Base-by-base conservation (phyloP, 208 protist genomes). In the Strigomonas oncopelti region DNA sequence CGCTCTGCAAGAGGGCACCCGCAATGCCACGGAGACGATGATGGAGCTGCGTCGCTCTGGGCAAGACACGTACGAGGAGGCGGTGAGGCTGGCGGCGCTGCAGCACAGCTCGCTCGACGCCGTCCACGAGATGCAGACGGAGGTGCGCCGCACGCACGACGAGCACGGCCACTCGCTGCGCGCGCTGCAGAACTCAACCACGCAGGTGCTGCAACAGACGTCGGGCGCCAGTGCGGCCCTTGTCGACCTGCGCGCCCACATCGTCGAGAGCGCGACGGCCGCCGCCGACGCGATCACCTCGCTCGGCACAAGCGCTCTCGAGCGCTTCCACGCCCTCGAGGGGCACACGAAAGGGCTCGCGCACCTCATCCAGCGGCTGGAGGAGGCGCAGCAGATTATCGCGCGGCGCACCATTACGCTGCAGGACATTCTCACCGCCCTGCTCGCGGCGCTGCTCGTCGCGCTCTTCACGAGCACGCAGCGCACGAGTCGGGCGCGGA, bases 401-500 rank as follows among this genome's bases (percentile, higher is more conserved):
- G 55, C 77, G 0, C 72, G 71, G 8, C 76, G 71, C 31, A 71
- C 74, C 5, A 60, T 79, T 34, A 67, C 77, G 18, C 14, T 77
- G 24, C 48, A 75, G 31, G 77, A 78, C 4, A 32, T 78, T 27
- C 54, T 68, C 5, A 62, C 62, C 2, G 64, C 22, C 25, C 64
- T 71, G 18, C 11, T 63, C 34, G 64, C 78, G 9, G 51, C 77
- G n/a, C 24, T 53, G 0, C 46, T 61, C 0, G 62, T 85, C n/a
- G 22, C 84, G 16, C 29, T 86, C 5, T 48, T 73, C 32, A 92
- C 84, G 14, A 67, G 72, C 58, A 60, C 75, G 42, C 61, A 59
- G 11, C 75, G 77, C 42, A 90, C 87, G 5, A 69, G 71, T 22
- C 72, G 73, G 9, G 87, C 87, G 18, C 74, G 87, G 52, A 51